Evolutionary conservation across 345 rosid species (phyloP).

Genomic region (Camelina neglecta): DNA sequence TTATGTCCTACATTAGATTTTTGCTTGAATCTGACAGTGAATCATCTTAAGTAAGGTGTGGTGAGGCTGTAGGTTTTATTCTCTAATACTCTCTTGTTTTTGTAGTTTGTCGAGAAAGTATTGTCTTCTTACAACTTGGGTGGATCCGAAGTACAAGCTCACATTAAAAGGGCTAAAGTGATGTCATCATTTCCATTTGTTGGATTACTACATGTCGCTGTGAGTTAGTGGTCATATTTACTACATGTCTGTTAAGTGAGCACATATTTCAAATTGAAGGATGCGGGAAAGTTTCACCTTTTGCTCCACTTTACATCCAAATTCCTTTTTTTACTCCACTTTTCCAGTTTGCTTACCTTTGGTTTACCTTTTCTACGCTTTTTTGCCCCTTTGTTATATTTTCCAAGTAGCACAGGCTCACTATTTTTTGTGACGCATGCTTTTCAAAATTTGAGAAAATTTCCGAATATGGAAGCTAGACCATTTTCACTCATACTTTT

Average conservation of each 20-base stretch:
- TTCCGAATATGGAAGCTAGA: constrained; percentile 15
- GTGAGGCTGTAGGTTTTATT: neutral
- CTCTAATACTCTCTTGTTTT: constrained; percentile 30
- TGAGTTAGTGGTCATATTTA: constrained; percentile 51
- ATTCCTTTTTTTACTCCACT: neutral
- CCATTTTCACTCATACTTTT: constrained; percentile 9
- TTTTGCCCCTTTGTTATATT: neutral
- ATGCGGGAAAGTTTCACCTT: neutral
- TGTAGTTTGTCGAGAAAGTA: constrained; percentile 72
- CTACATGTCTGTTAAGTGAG: constrained; percentile 11
- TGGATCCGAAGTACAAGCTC: constrained; percentile 37
- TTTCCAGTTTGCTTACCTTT: neutral
- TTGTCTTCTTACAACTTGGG: constrained; percentile 54
- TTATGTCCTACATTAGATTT: constrained; percentile 9
- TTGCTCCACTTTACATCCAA: constrained; percentile 6
- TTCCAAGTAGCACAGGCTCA: neutral
- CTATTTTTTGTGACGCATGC: constrained; percentile 11
- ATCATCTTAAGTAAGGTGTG: constrained; percentile 16
- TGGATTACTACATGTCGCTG: constrained; percentile 81
- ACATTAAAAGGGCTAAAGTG: constrained; percentile 31
- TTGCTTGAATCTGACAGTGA: constrained; percentile 17
- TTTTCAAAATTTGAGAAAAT: constrained; percentile 3
- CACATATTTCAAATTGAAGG: constrained; percentile 1
- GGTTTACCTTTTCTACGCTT: neutral
- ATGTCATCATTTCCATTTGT: constrained; percentile 57